Base-by-base conservation (phyloP, 441 rosid species). In the Populus tomentosa region DNA sequence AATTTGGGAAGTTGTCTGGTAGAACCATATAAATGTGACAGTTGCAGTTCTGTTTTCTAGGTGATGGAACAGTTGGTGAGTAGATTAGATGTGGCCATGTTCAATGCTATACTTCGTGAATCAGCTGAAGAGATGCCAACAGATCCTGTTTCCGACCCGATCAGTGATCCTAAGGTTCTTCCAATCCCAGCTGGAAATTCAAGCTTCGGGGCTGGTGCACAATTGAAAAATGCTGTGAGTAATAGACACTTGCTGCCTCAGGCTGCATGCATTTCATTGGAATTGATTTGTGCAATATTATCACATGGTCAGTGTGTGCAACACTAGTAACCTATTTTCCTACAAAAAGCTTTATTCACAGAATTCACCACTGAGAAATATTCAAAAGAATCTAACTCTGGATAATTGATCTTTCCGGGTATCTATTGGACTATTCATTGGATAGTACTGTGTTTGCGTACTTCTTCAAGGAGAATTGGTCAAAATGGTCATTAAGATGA, bases 91-190 rank as follows among this genome's bases (percentile, higher is more conserved):
- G 96, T 92, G 75, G 97, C 99, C 73, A 93, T 93, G 97, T 95
- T 95, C 89, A 95, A 95, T 53, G 99, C 99, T 68, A 88, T 95
- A 81, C 98, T 93, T 71, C 99, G 97, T 32, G 97, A 93, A 80
- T 93, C 98, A 69, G 89, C 85, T 10, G 92, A 86, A 67, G 99
- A 95, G 80, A 95, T 92, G 90, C 99, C 99, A 6, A 91, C 99
- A 28, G 98, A 95, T 88, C 98, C 98, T 0, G 87, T 93, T 66
- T 95, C 98, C 18, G 99, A 95, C 79, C 98, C 99, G 18, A 92
- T 95, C 35, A 89, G 95, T 67, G 97, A 95, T 84, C 80, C 92
- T 28, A 91, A 86, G 81, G 98, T 92, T 80, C 98, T 95, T 64
- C 99, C 99, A 40, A 89, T 93, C 80, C 93, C 99, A 75, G 91